phyloP scores from a whole-genome alignment of 768 basidiomycete genomes.

The Chiua virens region DNA sequence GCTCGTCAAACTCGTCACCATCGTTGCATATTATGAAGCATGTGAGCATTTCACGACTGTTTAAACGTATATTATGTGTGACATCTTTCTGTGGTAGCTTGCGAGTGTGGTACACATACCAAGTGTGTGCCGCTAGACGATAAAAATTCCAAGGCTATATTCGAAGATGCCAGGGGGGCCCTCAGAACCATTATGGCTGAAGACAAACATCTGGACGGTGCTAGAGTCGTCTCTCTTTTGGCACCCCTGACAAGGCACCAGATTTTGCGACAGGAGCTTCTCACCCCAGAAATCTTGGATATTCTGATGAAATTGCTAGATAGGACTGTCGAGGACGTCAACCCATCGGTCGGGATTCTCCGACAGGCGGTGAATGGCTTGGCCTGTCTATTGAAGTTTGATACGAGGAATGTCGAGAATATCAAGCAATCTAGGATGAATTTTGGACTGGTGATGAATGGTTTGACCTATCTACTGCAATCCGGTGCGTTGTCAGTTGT shows the following conservation, averaged over 20 bases:
- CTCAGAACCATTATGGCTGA: conserved; percentile 9
- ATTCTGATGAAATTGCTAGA: conserved; percentile 14
- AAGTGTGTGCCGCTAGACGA: background rate
- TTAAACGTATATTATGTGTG: too few species aligned
- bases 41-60: conserved; percentile 5
- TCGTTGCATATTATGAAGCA: conserved; percentile 19
- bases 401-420: background rate
- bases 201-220: conserved; percentile 8
- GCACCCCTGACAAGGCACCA: conserved; percentile 15
- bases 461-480: conserved; percentile 13
- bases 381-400: too few species aligned
- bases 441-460: conserved; percentile 21
- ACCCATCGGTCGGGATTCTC: conserved; percentile 4
- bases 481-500: conserved; percentile 9
- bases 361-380: conserved; percentile 20
- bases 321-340: conserved; percentile 1
- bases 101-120: background rate
- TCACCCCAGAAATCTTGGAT: conserved; percentile 10
- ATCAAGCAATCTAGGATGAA: background rate
- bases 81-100: conserved; percentile 1
- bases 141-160: background rate
- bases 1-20: conserved; percentile 18
- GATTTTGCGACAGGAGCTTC: conserved; percentile 9
- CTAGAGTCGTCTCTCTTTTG: conserved; percentile 19
- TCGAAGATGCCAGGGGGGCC: conserved; percentile 13